Evolutionary conservation across 345 rosid species (phyloP).

Genomic region (Barbarea vulgaris): DNA sequence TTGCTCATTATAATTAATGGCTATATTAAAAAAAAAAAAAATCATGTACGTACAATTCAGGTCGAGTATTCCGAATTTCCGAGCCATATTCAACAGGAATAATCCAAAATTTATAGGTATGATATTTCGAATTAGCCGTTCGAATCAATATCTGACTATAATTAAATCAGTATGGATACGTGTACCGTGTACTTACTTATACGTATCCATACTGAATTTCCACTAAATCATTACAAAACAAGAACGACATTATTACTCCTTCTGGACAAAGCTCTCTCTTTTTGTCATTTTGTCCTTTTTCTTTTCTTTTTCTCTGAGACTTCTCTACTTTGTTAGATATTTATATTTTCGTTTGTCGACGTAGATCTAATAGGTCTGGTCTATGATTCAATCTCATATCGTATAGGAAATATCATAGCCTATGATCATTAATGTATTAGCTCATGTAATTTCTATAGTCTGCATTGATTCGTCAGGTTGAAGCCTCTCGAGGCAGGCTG

Average conservation of each 20-base stretch:
- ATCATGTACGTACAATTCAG: neutral
- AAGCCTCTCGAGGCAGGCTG: neutral
- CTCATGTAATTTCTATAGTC: neutral
- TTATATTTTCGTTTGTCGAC: neutral
- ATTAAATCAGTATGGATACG: neutral
- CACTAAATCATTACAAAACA: neutral
- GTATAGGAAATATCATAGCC: neutral
- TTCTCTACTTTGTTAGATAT: neutral
- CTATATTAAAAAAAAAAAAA: too few relatives aligned
- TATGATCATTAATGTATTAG: neutral
- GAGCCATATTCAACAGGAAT: neutral
- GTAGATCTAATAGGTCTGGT: neutral
- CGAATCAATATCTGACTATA: neutral
- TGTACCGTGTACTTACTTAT: too few relatives aligned
- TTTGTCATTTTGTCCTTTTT: neutral
- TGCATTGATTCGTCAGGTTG: neutral
- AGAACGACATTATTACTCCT: neutral
- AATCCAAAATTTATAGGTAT: neutral
- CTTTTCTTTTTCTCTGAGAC: neutral
- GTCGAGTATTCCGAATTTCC: constrained; percentile 5
- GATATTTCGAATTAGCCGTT: neutral
- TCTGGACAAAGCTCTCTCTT: neutral
- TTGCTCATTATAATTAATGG: neutral
- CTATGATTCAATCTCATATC: neutral
- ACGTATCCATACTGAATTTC: too few relatives aligned